A percentile compares a stretch with the other conserved stretches of the same genome.
phyloP scores from a whole-genome alignment of 352 stramenopile species.

The Pythium monospermum region DNA sequence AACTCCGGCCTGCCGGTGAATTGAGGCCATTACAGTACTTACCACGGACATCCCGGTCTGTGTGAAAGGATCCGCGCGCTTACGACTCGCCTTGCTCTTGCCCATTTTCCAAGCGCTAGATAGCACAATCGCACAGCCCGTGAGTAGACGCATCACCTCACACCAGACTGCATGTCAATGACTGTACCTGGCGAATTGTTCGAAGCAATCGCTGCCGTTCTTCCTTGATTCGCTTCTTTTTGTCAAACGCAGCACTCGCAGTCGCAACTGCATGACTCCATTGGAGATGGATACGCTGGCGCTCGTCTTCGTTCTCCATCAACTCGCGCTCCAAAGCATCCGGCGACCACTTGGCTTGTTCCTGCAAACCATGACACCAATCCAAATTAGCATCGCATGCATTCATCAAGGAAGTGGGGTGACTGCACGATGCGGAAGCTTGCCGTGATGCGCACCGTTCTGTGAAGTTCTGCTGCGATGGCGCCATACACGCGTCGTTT shows the following conservation, averaged over 20 bases:
- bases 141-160: too few species aligned
- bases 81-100: too few species aligned
- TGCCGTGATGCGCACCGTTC: conserved; percentile 22
- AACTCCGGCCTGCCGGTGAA: too few species aligned
- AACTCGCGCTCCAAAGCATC: conserved; percentile 42
- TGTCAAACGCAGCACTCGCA: conserved; percentile 36
- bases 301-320: conserved; percentile 53
- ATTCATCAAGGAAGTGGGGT: too few species aligned
- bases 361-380: conserved; percentile 17
- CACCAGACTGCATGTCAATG: not conserved
- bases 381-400: not conserved
- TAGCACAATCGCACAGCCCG: too few species aligned
- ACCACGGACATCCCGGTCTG: too few species aligned
- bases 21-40: too few species aligned
- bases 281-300: conserved; percentile 46
- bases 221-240: conserved; percentile 35
- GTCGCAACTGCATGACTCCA: conserved; percentile 43
- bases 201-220: conserved; percentile 49
- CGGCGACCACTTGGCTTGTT: conserved; percentile 33
- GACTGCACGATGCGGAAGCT: not conserved
- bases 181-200: conserved; percentile 49
- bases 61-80: too few species aligned
- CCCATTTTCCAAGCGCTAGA: too few species aligned
- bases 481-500: conserved; percentile 59
- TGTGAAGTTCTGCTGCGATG: conserved; percentile 44